Evolutionary conservation across 2,329 filamentous ascomycete species (phyloP).

Genomic region (Diaporthe velutina): DNA sequence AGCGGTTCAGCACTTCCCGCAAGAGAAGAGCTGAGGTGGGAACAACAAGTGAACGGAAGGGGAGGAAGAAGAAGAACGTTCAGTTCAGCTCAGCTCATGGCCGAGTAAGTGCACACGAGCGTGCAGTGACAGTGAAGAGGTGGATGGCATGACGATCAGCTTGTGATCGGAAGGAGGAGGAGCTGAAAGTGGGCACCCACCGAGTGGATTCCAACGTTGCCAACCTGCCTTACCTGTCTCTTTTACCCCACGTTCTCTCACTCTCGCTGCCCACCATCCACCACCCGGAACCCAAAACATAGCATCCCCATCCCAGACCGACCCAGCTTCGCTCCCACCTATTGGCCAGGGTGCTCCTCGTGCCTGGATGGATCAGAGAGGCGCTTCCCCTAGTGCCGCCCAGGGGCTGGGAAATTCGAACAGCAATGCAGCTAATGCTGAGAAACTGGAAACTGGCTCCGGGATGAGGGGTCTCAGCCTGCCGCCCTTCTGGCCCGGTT

Average conservation of each 20-base stretch:
- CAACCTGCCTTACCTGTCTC: background rate
- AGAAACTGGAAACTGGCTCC: background rate
- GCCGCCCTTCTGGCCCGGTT: background rate
- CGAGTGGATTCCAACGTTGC: background rate
- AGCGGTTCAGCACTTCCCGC: background rate
- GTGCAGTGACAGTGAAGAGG: constrained; percentile 14
- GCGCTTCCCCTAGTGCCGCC: constrained; percentile 21
- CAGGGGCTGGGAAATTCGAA: constrained; percentile 19
- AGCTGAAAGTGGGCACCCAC: constrained; percentile 23
- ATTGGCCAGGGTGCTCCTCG: constrained; percentile 29
- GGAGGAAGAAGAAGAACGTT: constrained; percentile 31
- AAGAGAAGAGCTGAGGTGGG: background rate
- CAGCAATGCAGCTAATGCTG: constrained; percentile 22
- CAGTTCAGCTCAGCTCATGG: constrained; percentile 25
- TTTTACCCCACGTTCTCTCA: constrained; percentile 13
- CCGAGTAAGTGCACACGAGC: constrained; percentile 9
- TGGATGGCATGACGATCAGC: constrained; percentile 24
- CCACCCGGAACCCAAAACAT: constrained; percentile 1
- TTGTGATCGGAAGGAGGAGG: constrained; percentile 1
- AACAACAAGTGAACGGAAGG: constrained; percentile 31
- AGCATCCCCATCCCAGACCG: constrained; percentile 25
- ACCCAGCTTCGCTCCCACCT: background rate
- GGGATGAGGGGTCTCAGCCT: constrained; percentile 16
- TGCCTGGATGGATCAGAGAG: constrained; percentile 10
- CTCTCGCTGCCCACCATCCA: background rate